Base-by-base conservation (phyloP, 2,329 filamentous ascomycete genomes). In the Colletotrichum zoysiae region DNA sequence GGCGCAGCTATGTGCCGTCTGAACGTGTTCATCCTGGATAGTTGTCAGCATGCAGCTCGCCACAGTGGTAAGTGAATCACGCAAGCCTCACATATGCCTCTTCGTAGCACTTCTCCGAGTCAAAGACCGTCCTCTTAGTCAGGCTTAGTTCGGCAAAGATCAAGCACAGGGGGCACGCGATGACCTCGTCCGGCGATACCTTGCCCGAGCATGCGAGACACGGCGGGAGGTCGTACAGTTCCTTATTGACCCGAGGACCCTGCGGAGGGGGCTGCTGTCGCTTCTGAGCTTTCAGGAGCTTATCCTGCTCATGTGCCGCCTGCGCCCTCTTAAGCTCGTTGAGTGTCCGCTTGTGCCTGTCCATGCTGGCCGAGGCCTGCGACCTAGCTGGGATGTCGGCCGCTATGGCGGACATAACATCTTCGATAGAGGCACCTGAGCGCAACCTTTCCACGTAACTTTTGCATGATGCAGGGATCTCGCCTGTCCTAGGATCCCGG, bases 301-400 rank as follows among this genome's bases (percentile, higher is more conserved):
- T 85, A 76, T 86, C 85, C 79, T 86, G 84, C 68, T 69, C 58
- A 58, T 82, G 78, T 11, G 85, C 85, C 70, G 81, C 84, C 76
- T 83, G 86, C 38, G 86, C 86, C 68, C 86, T 80, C 23, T 81
- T 81, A 5, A 87, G 80, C 75, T 87, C 85, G 67, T 86, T 83
- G 3, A 87, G 77, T 12, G 84, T 82, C 64, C 75, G 76, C 66
- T 75, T 74, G 69, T 84, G 81, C 40, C 77, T 79, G 53, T 84
- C 81, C 16, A 84, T 81, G 53, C 82, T 80, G 14, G 26, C 53
- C 65, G 53, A 76, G 73, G 51, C 74, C 74, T 58, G 77, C 75
- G 57, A 75, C 68, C 57, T 76, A 60, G 62, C 78, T 76, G n/a
- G 51, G 26, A 78, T 78, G 59, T 82, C 81, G 48, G 77, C 78